Base-by-base conservation (phyloP, 192 early-diverging fungal species). In the Umbelopsis sp. region DNA sequence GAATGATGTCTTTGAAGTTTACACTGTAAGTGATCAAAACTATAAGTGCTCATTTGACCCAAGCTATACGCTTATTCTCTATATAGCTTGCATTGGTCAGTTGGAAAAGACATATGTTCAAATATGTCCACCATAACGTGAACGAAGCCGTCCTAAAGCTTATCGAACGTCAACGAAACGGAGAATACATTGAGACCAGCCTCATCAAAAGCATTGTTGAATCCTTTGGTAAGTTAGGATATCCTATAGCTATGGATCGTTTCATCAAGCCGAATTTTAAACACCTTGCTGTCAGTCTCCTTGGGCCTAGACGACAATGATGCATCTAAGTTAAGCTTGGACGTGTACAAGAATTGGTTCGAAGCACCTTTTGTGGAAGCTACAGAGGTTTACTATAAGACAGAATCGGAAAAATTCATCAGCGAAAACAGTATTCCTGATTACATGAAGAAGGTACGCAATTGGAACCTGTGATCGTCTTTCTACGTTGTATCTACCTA, bases 371-470 rank as follows among this genome's bases (percentile, higher is more conserved):
- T 99, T 75, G 86, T 89, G 65, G 82, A 82, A 65, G 89, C 90
- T 47, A 96, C 92, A 0, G 87, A 91, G 75, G 82, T 88, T 24
- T 98, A 95, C 85, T 99, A 99, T 78, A 89, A 89, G 75, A 87
- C 88, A 53, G 96, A 97, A 78, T 91, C 90, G 54, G 94, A 97
- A 80, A 91, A 89, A 25, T 96, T 97, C 78, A 86, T 98, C 49
- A 87, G 89, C 68, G 94, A 96, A 69, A 95, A 96, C 79, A 89
- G 92, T 43, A 89, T 96, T 45, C 87, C 92, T 32, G 96, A 97
- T 70, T 99, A 99, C 81, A 96, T 99, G 94, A 93, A 95, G 74
- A 95, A 95, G 84, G 90, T 94, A 62, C 53, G 24, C 9, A 53
- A 4, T 41, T 49, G 4, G 25, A 44, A 17, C 10, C 29, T 36